Conservation (phyloP, 768 basidiomycete species). For the Lactarius pseudohatsudake region DNA sequence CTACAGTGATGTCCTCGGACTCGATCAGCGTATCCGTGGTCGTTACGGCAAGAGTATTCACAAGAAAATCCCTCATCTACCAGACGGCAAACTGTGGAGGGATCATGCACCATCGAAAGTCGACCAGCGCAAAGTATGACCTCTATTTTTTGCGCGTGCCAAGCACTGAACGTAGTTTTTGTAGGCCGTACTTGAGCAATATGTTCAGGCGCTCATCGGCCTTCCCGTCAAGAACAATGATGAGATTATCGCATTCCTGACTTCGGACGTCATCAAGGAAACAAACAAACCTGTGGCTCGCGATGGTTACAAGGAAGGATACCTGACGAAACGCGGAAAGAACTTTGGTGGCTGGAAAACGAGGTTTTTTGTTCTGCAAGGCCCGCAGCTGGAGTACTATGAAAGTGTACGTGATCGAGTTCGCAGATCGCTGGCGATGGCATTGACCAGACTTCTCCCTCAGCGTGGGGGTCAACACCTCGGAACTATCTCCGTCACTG, state of each 20-base stretch:
- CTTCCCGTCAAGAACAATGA: constrained; percentile 85
- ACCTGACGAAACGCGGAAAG: constrained; percentile 93
- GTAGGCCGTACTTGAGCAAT: constrained; percentile 77
- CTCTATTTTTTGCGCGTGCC: constrained; percentile 7
- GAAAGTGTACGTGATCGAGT: constrained; percentile 75
- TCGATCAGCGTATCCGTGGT: constrained; percentile 75
- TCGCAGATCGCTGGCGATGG: constrained; percentile 2
- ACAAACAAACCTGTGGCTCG: constrained; percentile 75
- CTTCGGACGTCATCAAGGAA: constrained; percentile 81
- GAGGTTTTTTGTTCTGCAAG: constrained; percentile 90
- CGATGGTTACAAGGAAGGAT: constrained; percentile 89
- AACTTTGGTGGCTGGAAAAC: constrained; percentile 99
- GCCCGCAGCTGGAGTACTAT: constrained; percentile 89
- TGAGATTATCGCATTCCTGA: constrained; percentile 90
- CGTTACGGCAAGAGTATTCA: constrained; percentile 58
- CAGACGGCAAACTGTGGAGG: constrained; percentile 93
- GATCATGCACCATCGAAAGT: constrained; percentile 97
- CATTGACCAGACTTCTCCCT: constrained; percentile 12
- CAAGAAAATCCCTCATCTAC: constrained; percentile 78
- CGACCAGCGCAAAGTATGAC: constrained; percentile 88
- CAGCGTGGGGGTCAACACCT: constrained; percentile 89
- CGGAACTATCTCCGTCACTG: constrained; percentile 87
- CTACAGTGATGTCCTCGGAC: constrained; percentile 86
- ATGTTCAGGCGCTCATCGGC: constrained; percentile 79
- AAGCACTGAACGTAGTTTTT: constrained; percentile 21